These are phyloP conservation scores for Leptographium wingfieldii DNA, from an alignment of 2,329 filamentous ascomycete genomes.

Conservation along the genomic window DNA sequence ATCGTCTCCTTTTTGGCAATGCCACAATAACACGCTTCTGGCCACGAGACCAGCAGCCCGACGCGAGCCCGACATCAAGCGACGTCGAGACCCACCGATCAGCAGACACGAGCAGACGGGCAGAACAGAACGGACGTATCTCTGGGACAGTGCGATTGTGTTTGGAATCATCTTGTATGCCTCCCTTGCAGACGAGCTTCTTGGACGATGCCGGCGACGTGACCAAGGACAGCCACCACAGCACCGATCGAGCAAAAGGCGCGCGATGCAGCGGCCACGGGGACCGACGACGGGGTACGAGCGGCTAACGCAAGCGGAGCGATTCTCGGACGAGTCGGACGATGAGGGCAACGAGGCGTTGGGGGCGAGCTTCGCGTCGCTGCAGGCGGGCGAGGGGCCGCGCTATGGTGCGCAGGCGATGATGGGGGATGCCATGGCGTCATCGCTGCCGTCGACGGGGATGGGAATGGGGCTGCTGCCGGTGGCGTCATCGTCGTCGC, in stretches of 20 bases:
- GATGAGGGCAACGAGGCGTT: slow-evolving; percentile 57
- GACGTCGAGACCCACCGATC: background rate
- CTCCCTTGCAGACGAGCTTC: too few species aligned
- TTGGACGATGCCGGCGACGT: background rate
- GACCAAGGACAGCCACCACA: background rate
- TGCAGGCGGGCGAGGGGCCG: slow-evolving; percentile 43
- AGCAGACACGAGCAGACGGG: background rate
- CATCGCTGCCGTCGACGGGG: slow-evolving; percentile 14
- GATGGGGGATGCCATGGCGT: slow-evolving; percentile 36
- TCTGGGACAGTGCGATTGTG: too few species aligned
- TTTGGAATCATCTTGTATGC: too few species aligned
- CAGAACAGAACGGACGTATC: too few species aligned
- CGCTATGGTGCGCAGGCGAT: slow-evolving; percentile 30
- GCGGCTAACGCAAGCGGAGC: slow-evolving; percentile 70
- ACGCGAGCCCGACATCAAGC: background rate
- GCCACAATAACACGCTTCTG: background rate
- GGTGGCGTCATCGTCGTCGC: background rate
- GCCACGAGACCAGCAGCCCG: background rate
- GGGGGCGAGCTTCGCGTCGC: slow-evolving; percentile 36
- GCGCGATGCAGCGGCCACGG: slow-evolving; percentile 49
- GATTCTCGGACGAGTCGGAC: slow-evolving; percentile 51
- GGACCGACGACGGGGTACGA: slow-evolving; percentile 74
- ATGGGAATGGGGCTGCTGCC: background rate
- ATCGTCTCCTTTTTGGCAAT: background rate
- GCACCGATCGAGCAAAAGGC: background rate